A percentile compares a stretch with the other conserved stretches of the same genome.
Evolutionary conservation across 2,329 filamentous ascomycete genomes (phyloP).

Genomic region (Elsinoe batatas): DNA sequence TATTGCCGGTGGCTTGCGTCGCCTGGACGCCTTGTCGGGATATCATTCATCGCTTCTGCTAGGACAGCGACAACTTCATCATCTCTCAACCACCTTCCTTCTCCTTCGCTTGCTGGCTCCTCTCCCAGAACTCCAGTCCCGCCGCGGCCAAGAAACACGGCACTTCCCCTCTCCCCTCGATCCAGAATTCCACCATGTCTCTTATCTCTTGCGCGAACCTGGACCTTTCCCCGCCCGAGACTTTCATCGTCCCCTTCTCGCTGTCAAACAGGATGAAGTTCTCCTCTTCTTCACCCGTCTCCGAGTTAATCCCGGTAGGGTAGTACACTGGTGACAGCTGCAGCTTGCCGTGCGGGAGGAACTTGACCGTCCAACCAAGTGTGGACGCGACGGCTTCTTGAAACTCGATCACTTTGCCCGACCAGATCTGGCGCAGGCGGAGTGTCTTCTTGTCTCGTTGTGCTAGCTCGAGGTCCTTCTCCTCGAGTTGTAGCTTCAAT

Average conservation of each 20-base stretch:
- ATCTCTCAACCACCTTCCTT: slow-evolving; percentile 14
- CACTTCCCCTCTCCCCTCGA: slow-evolving; percentile 84
- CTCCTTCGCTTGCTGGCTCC: slow-evolving; percentile 31
- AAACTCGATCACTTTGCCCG: slow-evolving; percentile 83
- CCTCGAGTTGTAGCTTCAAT: slow-evolving; percentile 63
- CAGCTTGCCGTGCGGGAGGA: slow-evolving; percentile 95
- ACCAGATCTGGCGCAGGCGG: slow-evolving; percentile 88
- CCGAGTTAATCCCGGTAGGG: slow-evolving; percentile 33
- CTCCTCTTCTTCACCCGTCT: slow-evolving; percentile 40
- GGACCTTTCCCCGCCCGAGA: slow-evolving; percentile 79
- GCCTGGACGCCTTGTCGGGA: too few relatives aligned
- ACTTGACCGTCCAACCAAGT: slow-evolving; percentile 88
- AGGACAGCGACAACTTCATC: not conserved
- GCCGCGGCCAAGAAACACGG: slow-evolving; percentile 85
- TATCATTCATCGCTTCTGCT: not conserved
- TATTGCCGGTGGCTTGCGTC: too few relatives aligned
- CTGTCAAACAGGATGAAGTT: slow-evolving; percentile 74
- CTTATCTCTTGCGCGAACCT: slow-evolving; percentile 76
- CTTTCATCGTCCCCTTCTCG: slow-evolving; percentile 95
- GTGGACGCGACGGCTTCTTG: slow-evolving; percentile 88
- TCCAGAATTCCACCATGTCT: slow-evolving; percentile 89
- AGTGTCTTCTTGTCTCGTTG: slow-evolving; percentile 69
- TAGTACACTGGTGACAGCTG: slow-evolving; percentile 80
- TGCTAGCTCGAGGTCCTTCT: slow-evolving; percentile 40
- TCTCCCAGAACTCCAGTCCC: slow-evolving; percentile 88